Evolutionary conservation across 371 early-diverging fungal genomes (phyloP), one percentile per base, ranked within the genome.

Genomic region (Saksenaea oblongispora): DNA sequence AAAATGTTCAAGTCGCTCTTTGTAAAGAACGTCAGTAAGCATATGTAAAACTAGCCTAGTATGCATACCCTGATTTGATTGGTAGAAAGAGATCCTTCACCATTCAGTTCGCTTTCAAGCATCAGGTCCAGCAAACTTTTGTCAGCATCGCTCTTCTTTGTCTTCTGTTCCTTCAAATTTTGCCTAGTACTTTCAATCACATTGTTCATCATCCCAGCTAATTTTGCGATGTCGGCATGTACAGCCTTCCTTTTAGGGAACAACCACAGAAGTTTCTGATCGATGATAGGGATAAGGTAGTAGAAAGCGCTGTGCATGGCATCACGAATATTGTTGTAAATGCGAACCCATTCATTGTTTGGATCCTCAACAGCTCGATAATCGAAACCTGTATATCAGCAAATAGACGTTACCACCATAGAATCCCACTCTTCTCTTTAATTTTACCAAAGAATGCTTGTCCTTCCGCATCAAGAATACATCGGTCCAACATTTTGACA

Each of bases 261-360:
- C 56, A 75, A 41, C 27, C 58, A 57, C 0, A 69, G 37, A 3
- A 66, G 47, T 5, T 62, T 66, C 28, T 68, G 56, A 31, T 86
- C 87, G 13, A 84, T 73, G 27, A 67, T 58, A 11, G 87, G 86
- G 17, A 87, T 76, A 36, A 85, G 54, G 34, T 74, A 69, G 53
- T 70, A 80, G 8, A 83, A 56, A 0, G 82, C 79, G 24, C 78
- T 60, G 5, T 60, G 57, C 55, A 73, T 60, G 2, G 58, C 69
- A 1, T 55, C 54, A 11, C 56, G 58, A 14, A 80, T 44, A 22
- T 66, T 53, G 24, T 72, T 57, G 56, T 80, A 80, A 24, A 53
- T 62, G 1, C 27, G 5, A 0, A 73, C 69, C 73, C 76, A 78
- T 61, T 63, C 34, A 18, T 54, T 74, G 0, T 75, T 26, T 36